Percentiles rank a stretch among this genome's conserved stretches.
Evolutionary conservation across 768 basidiomycete species (phyloP).

Genomic region (Filobasidium floriforme): DNA sequence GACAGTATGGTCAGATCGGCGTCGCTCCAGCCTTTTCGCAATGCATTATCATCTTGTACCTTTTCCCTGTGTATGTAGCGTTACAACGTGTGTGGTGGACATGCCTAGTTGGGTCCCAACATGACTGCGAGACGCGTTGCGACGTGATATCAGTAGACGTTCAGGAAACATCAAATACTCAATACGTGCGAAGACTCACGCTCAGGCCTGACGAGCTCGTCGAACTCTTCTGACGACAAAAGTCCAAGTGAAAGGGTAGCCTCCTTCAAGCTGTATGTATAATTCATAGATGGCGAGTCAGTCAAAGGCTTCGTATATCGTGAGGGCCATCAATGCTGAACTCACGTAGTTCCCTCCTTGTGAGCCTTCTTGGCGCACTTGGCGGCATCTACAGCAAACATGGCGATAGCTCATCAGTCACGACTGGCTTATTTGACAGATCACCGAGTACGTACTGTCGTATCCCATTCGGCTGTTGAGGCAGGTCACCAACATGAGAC

Average conservation of each 20-base stretch:
- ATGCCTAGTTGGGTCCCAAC: slow-evolving; percentile 44
- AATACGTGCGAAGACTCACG: slow-evolving; percentile 33
- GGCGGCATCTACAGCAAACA: slow-evolving; percentile 66
- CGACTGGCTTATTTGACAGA: not conserved
- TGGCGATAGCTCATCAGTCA: not conserved
- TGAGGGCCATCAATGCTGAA: not conserved
- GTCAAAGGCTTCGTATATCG: not conserved
- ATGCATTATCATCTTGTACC: slow-evolving; percentile 3
- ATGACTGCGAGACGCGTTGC: slow-evolving; percentile 29
- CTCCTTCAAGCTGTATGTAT: slow-evolving; percentile 59
- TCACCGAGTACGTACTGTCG: slow-evolving; percentile 62
- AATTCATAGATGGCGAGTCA: slow-evolving; percentile 10
- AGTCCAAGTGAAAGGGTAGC: slow-evolving; percentile 82
- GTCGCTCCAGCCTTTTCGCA: not conserved
- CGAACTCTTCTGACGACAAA: slow-evolving; percentile 83
- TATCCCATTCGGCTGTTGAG: slow-evolving; percentile 93
- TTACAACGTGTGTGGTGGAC: slow-evolving; percentile 1
- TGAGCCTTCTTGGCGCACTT: slow-evolving; percentile 99
- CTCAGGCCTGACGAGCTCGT: slow-evolving; percentile 61
- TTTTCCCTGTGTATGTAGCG: not conserved
- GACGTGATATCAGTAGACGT: slow-evolving; percentile 4
- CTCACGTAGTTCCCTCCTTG: slow-evolving; percentile 80
- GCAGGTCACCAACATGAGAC: slow-evolving; percentile 95
- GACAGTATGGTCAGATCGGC: too few relatives aligned
- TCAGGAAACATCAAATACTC: not conserved